phyloP scores from a whole-genome alignment of 2,329 filamentous ascomycete genomes.

The Sarocladium oryzae region DNA sequence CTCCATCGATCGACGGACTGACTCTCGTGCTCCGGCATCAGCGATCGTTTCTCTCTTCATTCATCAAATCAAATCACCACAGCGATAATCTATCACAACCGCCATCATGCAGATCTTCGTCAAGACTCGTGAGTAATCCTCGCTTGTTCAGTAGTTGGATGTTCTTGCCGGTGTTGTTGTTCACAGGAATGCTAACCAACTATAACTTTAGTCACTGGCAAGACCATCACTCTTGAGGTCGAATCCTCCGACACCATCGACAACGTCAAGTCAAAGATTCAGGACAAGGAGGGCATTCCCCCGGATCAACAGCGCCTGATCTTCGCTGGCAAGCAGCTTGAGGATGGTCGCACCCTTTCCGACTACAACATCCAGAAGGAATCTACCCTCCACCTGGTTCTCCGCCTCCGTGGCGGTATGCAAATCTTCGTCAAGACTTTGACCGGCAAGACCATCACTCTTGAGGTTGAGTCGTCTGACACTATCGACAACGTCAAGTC shows the following conservation, averaged over 20 bases:
- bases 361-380: constrained; percentile 56
- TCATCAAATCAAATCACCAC: constrained; percentile 15
- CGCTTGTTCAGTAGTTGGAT: too few species aligned
- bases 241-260: constrained; percentile 91
- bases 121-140: constrained; percentile 71
- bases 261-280: constrained; percentile 97
- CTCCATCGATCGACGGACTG: constrained; percentile 8
- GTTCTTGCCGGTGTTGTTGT: too few species aligned
- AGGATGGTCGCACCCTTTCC: constrained; percentile 65
- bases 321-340: constrained; percentile 94
- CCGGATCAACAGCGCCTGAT: constrained; percentile 95
- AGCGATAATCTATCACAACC: constrained; percentile 22
- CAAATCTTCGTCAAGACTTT: constrained; percentile 76
- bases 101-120: constrained; percentile 93
- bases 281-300: constrained; percentile 97
- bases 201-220: constrained; percentile 59
- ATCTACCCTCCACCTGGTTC: constrained; percentile 67
- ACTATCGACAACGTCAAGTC: constrained; percentile 93
- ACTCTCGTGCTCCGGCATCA: constrained; percentile 8
- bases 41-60: constrained; percentile 11
- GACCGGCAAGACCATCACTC: constrained; percentile 89
- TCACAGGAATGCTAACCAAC: too few species aligned
- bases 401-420: constrained; percentile 63
- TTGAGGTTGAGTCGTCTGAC: constrained; percentile 83
- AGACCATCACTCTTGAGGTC: constrained; percentile 54